phyloP scores from a whole-genome alignment of 768 basidiomycete genomes.

The Gelatoporia subvermispora region DNA sequence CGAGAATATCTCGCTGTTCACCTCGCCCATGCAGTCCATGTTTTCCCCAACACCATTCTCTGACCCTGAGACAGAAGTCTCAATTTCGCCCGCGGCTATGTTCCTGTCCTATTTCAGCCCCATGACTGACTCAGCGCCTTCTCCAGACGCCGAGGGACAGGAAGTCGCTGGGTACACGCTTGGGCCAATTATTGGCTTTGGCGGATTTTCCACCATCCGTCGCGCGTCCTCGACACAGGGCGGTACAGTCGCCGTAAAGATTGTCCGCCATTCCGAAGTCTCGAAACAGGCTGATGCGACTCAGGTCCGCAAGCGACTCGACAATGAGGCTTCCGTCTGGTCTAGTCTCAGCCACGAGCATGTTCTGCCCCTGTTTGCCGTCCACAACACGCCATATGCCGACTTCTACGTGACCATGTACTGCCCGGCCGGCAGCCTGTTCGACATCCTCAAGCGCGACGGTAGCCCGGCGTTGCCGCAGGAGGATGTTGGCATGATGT shows the following conservation, averaged over 20 bases:
- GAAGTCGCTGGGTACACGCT: conserved; percentile 68
- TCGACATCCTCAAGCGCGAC: conserved; percentile 73
- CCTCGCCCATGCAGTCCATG: conserved; percentile 1
- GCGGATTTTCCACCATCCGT: conserved; percentile 78
- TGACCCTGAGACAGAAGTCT: conserved; percentile 9
- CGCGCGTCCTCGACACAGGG: conserved; percentile 59
- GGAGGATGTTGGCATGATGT: conserved; percentile 81
- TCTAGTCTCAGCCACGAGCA: conserved; percentile 76
- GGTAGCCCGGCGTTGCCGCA: conserved; percentile 63
- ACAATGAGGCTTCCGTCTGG: conserved; percentile 73
- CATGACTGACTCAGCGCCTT: conserved; percentile 24
- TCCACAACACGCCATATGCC: conserved; percentile 52
- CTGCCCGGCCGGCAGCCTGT: conserved; percentile 82
- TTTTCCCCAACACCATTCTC: conserved; percentile 1
- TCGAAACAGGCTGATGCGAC: conserved; percentile 46
- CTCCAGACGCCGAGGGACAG: conserved; percentile 64
- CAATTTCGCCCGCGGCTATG: conserved; percentile 64
- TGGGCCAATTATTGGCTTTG: conserved; percentile 71
- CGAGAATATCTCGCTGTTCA: background rate
- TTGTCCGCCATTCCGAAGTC: conserved; percentile 59
- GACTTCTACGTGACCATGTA: conserved; percentile 80
- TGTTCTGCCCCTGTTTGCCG: conserved; percentile 76
- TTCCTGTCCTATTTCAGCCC: conserved; percentile 66
- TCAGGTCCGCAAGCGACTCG: conserved; percentile 49
- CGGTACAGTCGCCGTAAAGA: conserved; percentile 76